Conservation (phyloP, 371 early-diverging fungal species). For the Zychaea mexicana region DNA sequence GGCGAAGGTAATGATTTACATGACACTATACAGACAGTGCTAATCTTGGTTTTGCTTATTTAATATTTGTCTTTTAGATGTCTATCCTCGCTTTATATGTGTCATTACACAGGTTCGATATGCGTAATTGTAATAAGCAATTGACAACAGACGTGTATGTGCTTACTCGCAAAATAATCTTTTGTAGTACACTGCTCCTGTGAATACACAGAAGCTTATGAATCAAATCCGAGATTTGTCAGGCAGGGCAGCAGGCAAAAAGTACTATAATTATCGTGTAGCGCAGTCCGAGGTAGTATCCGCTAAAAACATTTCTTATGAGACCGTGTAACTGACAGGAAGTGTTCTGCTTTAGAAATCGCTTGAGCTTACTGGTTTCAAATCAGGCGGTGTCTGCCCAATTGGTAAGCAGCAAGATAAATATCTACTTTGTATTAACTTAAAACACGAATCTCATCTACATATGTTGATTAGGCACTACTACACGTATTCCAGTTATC, state of each 20-base stretch:
- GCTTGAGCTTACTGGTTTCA: conserved; percentile 67
- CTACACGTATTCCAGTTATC: conserved; percentile 61
- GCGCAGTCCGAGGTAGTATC: conserved; percentile 39
- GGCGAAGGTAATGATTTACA: neutral
- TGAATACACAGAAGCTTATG: conserved; percentile 67
- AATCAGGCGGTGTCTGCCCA: conserved; percentile 73
- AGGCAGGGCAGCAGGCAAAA: conserved; percentile 52
- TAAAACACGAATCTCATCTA: conserved; percentile 5
- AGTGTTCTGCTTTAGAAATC: conserved; percentile 49
- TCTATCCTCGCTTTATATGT: conserved; percentile 50
- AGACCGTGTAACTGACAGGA: too few relatives aligned
- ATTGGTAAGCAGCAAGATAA: too few relatives aligned
- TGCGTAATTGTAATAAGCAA: too few relatives aligned
- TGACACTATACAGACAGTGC: too few relatives aligned
- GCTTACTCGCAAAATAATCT: neutral
- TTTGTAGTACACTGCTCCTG: conserved; percentile 65
- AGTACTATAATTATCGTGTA: conserved; percentile 63
- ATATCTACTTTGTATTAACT: neutral
- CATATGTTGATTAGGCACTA: too few relatives aligned
- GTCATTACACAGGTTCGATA: conserved; percentile 70
- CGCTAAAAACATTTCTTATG: neutral
- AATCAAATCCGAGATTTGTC: conserved; percentile 64
- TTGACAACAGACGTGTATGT: too few relatives aligned
- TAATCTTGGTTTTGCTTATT: neutral
- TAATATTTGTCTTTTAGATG: conserved; percentile 14